phyloP scores from a whole-genome alignment of 2,329 filamentous ascomycete species.

The Trichoderma aggressivum region DNA sequence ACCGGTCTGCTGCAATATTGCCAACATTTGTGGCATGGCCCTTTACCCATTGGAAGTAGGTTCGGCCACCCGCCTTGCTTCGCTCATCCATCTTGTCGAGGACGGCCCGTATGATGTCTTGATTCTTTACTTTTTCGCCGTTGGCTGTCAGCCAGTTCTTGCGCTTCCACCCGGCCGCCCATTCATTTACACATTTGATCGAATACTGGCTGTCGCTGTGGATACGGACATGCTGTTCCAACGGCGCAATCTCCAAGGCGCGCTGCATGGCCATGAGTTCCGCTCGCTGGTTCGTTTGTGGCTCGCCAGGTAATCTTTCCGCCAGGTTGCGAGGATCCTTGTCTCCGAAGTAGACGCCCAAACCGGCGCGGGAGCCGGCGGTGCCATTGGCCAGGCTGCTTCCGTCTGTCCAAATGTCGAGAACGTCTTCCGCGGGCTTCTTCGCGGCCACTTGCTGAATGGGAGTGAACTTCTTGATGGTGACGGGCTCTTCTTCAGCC shows the following conservation, averaged over 20 bases:
- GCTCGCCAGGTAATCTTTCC: slow-evolving; percentile 67
- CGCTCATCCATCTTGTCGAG: slow-evolving; percentile 68
- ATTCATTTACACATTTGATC: slow-evolving; percentile 83
- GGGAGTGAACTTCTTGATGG: slow-evolving; percentile 25
- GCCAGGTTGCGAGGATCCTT: slow-evolving; percentile 63
- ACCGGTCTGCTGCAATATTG: slow-evolving; percentile 74
- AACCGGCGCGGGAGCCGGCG: slow-evolving; percentile 52
- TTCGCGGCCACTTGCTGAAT: slow-evolving; percentile 22
- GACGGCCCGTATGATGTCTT: slow-evolving; percentile 75
- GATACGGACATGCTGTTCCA: slow-evolving; percentile 68
- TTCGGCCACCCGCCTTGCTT: slow-evolving; percentile 55
- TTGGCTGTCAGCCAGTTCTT: slow-evolving; percentile 74
- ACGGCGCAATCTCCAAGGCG: slow-evolving; percentile 71
- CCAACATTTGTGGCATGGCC: slow-evolving; percentile 72
- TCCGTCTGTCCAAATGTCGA: slow-evolving; percentile 59
- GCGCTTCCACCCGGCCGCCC: slow-evolving; percentile 73
- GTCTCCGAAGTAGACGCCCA: slow-evolving; percentile 62
- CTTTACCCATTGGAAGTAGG: slow-evolving; percentile 83
- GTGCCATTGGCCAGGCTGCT: slow-evolving; percentile 59
- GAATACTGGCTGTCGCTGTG: slow-evolving; percentile 87
- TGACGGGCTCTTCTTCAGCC: slow-evolving; percentile 17
- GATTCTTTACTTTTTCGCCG: slow-evolving; percentile 75
- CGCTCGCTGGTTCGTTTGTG: slow-evolving; percentile 94
- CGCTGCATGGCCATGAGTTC: slow-evolving; percentile 86
- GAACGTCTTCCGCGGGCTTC: slow-evolving; percentile 24